Base-by-base conservation (phyloP, 2,329 filamentous ascomycete species). In the Verticillium zaregamsianum region DNA sequence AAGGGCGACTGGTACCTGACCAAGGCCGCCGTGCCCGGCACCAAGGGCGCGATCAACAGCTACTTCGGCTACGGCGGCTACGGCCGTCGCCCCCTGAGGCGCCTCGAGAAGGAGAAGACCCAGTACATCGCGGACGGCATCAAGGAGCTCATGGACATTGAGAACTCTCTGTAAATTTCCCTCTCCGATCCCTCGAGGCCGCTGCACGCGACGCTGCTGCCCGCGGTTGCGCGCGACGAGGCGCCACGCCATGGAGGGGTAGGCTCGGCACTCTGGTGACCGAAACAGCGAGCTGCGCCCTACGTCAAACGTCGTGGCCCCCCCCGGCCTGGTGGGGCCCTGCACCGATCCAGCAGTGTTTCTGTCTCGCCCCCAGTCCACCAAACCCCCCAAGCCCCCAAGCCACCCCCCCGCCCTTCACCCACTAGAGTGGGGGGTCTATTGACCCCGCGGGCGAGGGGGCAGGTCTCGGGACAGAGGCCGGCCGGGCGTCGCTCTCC, bases 1-100 rank as follows among this genome's bases (percentile, higher is more conserved):
- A 87, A 87, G 71, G 89, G 89, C 35, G 92, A 96, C 75, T 96
- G 91, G 91, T 87, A 89, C 54, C 79, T 94, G 60, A 95, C 92
- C 64, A 93, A 93, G 78, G 82, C 89, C 0, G 90, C 90, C 55
- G 92, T 95, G 68, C 89, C 92, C 1, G 92, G 91, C n/a, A 95
- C 92, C 25, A 96, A 96, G 82, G 86, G 85, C 67, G 91, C 90
- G 12, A 88, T 96, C 68, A 87, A 95, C 79, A 86, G 80, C 67
- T 92, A 92, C 74, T 92, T 86, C 71, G 91, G 91, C 57, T 96
- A 96, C 72, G 92, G 92, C 32, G 90, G 90, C 3, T 86, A 87
- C 73, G 90, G 91, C 5, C 84, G 92, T 63, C 81, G 84, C 68
- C 92, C 92, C 59, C 81, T 93, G 66, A 88, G 88, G 80, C 82